phyloP scores from a whole-genome alignment of 2,329 filamentous ascomycete genomes.

The Penicillium olsonii region DNA sequence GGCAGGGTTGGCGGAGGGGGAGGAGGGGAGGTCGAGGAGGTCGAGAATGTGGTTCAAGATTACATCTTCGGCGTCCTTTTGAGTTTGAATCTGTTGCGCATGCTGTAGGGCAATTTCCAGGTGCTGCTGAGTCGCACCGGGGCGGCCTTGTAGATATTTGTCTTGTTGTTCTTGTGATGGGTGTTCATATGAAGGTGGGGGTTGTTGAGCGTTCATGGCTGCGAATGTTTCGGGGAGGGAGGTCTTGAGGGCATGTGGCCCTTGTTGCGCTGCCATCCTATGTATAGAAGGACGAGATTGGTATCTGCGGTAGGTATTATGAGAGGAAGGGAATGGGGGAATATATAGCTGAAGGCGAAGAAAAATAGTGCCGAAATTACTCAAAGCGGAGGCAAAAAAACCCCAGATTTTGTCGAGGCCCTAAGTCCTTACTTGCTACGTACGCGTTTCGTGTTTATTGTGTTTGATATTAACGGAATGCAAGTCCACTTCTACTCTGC shows the following conservation, averaged over 20 bases:
- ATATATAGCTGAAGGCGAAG: too few species aligned
- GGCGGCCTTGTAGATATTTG: constrained; percentile 31
- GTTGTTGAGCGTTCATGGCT: constrained; percentile 48
- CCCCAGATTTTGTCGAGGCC: too few species aligned
- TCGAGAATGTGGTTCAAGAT: constrained; percentile 73
- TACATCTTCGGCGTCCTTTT: constrained; percentile 72
- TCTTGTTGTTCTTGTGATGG: constrained; percentile 32
- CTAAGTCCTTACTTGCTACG: too few species aligned
- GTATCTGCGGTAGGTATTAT: too few species aligned
- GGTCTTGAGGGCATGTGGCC: constrained; percentile 63
- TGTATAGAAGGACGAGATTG: too few species aligned
- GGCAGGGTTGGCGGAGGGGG: constrained; percentile 52
- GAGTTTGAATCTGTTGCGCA: constrained; percentile 77
- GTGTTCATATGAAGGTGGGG: constrained; percentile 21
- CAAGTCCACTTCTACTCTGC: too few species aligned
- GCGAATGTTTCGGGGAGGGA: constrained; percentile 45
- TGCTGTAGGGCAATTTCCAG: constrained; percentile 74
- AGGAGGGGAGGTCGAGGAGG: constrained; percentile 65
- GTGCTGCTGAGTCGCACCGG: constrained; percentile 48
- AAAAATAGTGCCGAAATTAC: too few species aligned
- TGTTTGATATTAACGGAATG: too few species aligned
- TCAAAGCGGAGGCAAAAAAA: too few species aligned
- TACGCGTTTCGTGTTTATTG: too few species aligned
- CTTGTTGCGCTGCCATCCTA: constrained; percentile 21
- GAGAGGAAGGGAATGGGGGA: too few species aligned